phyloP scores from a whole-genome alignment of 129 eudicot genomes.

The Pittosporum tobira region DNA sequence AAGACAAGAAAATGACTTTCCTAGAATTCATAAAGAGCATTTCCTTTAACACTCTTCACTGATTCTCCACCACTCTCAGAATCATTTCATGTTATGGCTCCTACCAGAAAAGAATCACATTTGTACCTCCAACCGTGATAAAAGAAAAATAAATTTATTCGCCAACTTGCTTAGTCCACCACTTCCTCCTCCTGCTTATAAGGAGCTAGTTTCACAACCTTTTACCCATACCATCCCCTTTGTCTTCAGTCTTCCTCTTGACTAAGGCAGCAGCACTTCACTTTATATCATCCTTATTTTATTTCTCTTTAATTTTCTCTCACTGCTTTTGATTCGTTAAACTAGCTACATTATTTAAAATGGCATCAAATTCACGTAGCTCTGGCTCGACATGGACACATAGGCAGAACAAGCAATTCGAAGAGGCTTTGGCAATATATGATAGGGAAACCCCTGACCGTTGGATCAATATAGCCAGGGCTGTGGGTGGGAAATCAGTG shows the following conservation, averaged over 20 bases:
- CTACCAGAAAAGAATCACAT: conserved; percentile 40
- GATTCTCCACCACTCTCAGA: conserved; percentile 12
- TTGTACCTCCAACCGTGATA: conserved; percentile 15
- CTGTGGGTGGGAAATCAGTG: conserved; percentile 62
- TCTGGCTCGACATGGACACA: conserved; percentile 28
- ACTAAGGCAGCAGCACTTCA: conserved; percentile 11
- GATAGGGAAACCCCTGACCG: conserved; percentile 79
- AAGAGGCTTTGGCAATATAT: conserved; percentile 47
- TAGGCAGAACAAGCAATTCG: conserved; percentile 71
- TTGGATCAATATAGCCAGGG: conserved; percentile 76
- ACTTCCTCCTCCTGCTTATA: conserved; percentile 32
- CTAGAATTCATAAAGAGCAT: conserved; percentile 25
- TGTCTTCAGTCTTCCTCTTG: conserved; percentile 36
- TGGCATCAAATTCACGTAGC: conserved; percentile 33
- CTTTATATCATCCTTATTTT: conserved; percentile 4
- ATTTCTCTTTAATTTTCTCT: background rate
- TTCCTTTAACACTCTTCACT: conserved; percentile 21
- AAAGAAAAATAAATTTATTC: conserved; percentile 26
- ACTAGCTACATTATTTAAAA: conserved; percentile 5
- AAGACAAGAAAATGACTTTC: conserved; percentile 48
- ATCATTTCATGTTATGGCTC: conserved; percentile 23
- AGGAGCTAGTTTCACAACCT: conserved; percentile 31
- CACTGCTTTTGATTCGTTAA: conserved; percentile 14
- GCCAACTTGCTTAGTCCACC: conserved; percentile 48
- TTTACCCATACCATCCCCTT: conserved; percentile 30